Percentiles rank a stretch among this genome's conserved stretches.
phyloP scores from a whole-genome alignment of 257 asterid species.

The Jacaranda mimosifolia region DNA sequence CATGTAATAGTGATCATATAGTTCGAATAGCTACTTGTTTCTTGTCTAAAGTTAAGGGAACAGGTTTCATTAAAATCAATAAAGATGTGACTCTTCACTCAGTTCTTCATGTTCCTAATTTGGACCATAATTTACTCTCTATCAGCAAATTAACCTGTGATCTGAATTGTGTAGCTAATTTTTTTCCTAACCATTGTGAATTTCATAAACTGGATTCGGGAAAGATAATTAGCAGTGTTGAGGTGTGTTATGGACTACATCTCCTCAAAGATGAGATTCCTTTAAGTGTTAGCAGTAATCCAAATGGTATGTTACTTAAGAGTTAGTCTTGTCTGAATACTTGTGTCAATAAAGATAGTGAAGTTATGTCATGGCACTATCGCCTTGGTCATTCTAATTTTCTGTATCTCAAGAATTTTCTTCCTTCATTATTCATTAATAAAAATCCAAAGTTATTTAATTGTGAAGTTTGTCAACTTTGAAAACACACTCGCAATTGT shows the following conservation, averaged over 20 bases:
- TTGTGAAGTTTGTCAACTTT: slow-evolving; percentile 14
- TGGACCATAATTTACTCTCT: background rate
- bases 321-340: no score
- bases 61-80: background rate
- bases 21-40: background rate
- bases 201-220: background rate
- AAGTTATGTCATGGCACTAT: background rate
- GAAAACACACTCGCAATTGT: background rate
- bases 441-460: background rate
- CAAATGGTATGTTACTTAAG: no score
- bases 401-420: no score
- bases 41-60: background rate
- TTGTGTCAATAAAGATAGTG: background rate
- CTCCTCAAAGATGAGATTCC: background rate
- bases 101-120: background rate
- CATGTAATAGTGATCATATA: background rate
- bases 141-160: background rate
- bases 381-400: background rate
- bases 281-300: no score
- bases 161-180: background rate
- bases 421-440: background rate
- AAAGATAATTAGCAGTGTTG: background rate
- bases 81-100: background rate
- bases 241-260: background rate
- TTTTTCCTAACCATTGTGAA: background rate